phyloP scores from a whole-genome alignment of 768 basidiomycete species.

The Lentinus brumalis region DNA sequence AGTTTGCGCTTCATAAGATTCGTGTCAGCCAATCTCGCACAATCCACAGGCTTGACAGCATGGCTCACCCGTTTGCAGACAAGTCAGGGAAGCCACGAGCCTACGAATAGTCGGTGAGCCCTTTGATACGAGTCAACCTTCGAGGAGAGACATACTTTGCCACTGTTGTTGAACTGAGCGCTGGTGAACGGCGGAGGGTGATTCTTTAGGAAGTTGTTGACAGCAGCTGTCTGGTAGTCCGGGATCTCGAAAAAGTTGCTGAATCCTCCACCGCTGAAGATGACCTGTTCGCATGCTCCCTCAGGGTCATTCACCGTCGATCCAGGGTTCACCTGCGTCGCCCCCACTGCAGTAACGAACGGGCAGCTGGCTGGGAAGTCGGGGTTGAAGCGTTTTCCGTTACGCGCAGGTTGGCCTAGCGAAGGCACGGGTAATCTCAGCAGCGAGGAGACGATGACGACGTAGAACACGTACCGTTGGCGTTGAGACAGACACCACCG shows the following conservation, averaged over 20 bases:
- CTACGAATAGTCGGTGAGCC: background rate
- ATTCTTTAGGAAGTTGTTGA: slow-evolving; percentile 32
- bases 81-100: slow-evolving; percentile 34
- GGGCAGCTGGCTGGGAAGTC: slow-evolving; percentile 47
- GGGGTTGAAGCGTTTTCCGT: slow-evolving; percentile 41
- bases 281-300: slow-evolving; percentile 38
- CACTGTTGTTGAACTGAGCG: slow-evolving; percentile 38
- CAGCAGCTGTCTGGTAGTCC: slow-evolving; percentile 36
- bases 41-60: background rate
- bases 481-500: slow-evolving; percentile 33
- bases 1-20: slow-evolving; percentile 30
- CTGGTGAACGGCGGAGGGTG: slow-evolving; percentile 38
- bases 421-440: background rate
- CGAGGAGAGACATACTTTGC: slow-evolving; percentile 21
- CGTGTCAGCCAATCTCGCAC: background rate
- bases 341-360: slow-evolving; percentile 39
- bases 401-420: slow-evolving; percentile 29
- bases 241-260: slow-evolving; percentile 42
- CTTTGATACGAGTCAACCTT: too few relatives aligned
- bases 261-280: slow-evolving; percentile 43
- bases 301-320: slow-evolving; percentile 37
- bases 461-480: slow-evolving; percentile 25
- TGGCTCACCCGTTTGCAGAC: slow-evolving; percentile 36
- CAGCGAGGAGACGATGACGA: background rate
- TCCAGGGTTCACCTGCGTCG: slow-evolving; percentile 38